These are phyloP conservation scores for Echinochloa phyllopogon DNA, from an alignment of 176 grass and related monocot genomes.

Conservation along the genomic window DNA sequence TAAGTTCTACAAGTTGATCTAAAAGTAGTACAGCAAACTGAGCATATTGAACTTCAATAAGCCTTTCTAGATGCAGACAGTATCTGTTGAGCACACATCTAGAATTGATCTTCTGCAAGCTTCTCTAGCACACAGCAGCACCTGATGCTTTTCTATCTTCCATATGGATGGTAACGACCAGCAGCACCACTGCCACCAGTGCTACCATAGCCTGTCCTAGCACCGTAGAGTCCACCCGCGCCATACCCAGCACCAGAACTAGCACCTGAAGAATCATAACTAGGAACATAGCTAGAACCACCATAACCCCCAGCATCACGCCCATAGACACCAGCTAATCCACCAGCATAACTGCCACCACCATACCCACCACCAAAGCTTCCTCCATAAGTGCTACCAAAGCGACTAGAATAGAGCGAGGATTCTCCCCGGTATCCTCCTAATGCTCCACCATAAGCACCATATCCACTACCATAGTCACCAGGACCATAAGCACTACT, in stretches of 20 bases:
- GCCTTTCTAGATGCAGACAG: slow-evolving; percentile 41
- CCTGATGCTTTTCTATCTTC: slow-evolving; percentile 60
- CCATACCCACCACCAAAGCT: slow-evolving; percentile 49
- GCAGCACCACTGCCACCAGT: slow-evolving; percentile 50
- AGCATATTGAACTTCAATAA: slow-evolving; percentile 26
- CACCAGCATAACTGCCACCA: slow-evolving; percentile 57
- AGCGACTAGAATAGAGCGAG: slow-evolving; percentile 68
- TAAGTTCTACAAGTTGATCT: slow-evolving; percentile 42
- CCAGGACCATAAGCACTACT: slow-evolving; percentile 55
- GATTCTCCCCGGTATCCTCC: slow-evolving; percentile 61
- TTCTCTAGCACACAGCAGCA: slow-evolving; percentile 43
- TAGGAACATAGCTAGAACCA: slow-evolving; percentile 62
- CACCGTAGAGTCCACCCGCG: slow-evolving; percentile 56
- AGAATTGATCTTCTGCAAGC: slow-evolving; percentile 34
- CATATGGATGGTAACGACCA: slow-evolving; percentile 88
- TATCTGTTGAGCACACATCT: slow-evolving; percentile 11
- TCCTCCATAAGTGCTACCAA: slow-evolving; percentile 64
- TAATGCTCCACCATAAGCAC: slow-evolving; percentile 58
- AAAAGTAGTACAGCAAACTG: slow-evolving; percentile 39
- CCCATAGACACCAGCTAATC: slow-evolving; percentile 60
- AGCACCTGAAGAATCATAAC: slow-evolving; percentile 64
- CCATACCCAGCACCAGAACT: slow-evolving; percentile 55
- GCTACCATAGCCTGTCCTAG: slow-evolving; percentile 74
- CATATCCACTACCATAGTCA: slow-evolving; percentile 57
- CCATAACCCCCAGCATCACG: slow-evolving; percentile 62